phyloP scores from a whole-genome alignment of 768 basidiomycete species.

The Russula foetens region DNA sequence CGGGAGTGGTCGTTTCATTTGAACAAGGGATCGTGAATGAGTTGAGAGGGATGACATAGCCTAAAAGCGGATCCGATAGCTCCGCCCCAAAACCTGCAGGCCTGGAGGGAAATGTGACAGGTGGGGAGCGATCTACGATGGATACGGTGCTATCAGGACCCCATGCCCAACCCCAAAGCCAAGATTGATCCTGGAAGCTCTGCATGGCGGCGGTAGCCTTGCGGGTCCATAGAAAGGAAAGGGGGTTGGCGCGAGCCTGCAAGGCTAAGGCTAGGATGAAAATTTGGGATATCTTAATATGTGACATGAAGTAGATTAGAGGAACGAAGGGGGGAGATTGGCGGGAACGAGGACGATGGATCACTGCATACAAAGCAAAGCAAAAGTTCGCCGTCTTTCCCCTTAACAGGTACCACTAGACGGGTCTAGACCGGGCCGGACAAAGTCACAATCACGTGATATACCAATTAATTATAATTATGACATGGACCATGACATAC shows the following conservation, averaged over 20 bases:
- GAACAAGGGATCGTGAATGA: conserved; percentile 38
- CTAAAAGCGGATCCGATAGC: conserved; percentile 42
- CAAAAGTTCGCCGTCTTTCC: too few relatives aligned
- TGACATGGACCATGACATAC: too few relatives aligned
- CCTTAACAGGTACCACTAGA: background rate
- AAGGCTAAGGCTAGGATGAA: conserved; percentile 3
- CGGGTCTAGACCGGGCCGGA: too few relatives aligned
- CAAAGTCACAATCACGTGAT: too few relatives aligned
- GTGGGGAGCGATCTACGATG: conserved; percentile 66
- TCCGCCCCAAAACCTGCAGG: conserved; percentile 72
- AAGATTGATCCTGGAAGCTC: conserved; percentile 24
- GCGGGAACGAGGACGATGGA: background rate
- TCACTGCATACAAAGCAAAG: background rate
- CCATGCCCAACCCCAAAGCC: conserved; percentile 36
- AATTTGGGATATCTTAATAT: background rate
- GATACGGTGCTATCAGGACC: conserved; percentile 46
- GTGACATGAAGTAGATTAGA: conserved; percentile 1
- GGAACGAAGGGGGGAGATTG: background rate
- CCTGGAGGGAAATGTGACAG: conserved; percentile 62
- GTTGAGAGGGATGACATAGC: conserved; percentile 32
- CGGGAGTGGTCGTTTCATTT: conserved; percentile 10
- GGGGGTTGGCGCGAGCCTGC: background rate
- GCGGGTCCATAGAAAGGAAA: conserved; percentile 25
- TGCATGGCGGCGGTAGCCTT: conserved; percentile 22
- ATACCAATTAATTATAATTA: too few relatives aligned